Percentiles rank a stretch among this genome's conserved stretches.
Evolutionary conservation across 2,329 filamentous ascomycete species (phyloP).

Genomic region (Fusarium beomiforme): DNA sequence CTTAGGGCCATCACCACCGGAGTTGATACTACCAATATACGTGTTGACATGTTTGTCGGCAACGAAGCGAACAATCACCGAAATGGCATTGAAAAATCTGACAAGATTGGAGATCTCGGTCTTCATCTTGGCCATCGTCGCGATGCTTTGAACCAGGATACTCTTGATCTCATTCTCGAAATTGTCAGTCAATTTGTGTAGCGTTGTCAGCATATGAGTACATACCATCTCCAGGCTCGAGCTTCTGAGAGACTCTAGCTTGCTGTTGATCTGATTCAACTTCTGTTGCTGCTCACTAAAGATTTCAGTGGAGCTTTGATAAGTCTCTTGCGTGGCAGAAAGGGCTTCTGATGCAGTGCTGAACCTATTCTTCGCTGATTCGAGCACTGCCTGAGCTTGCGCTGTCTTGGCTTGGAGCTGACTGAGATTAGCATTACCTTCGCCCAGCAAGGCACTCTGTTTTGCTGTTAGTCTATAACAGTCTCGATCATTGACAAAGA

Average conservation of each 20-base stretch:
- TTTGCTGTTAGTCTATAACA: neutral
- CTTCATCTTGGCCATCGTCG: neutral
- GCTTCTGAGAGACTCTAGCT: neutral
- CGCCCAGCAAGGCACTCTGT: neutral
- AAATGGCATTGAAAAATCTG: neutral
- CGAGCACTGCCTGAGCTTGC: neutral
- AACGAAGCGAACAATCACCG: neutral
- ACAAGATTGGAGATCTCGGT: neutral
- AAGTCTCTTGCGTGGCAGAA: neutral
- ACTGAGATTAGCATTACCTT: rapidly evolving
- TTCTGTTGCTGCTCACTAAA: neutral
- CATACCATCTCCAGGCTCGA: neutral
- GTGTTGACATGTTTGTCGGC: neutral
- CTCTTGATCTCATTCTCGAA: neutral
- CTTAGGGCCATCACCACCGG: neutral
- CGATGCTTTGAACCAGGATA: neutral
- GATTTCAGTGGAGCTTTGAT: neutral
- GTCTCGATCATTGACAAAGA: rapidly evolving
- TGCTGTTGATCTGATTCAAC: neutral
- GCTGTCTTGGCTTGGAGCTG: neutral
- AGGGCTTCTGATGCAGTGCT: neutral
- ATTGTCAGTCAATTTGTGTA: neutral
- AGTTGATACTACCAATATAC: neutral
- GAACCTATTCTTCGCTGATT: neutral
- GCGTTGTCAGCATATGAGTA: rapidly evolving